Percentiles rank a stretch among this genome's conserved stretches.
Evolutionary conservation across 805 yeast genomes (phyloP).

Genomic region (Komagataella phaffii): DNA sequence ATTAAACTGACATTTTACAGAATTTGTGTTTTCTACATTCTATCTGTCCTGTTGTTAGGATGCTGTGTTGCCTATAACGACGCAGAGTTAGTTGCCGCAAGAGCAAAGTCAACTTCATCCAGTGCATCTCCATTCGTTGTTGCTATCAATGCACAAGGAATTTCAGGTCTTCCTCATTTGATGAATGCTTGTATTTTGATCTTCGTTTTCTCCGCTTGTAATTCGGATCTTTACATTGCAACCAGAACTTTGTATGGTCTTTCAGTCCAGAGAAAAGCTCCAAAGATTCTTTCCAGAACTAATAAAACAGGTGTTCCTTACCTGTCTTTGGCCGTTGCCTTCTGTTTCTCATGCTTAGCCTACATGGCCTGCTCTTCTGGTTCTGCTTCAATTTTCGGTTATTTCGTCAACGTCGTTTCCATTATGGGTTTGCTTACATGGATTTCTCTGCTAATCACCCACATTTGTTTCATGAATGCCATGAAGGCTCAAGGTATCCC

Average conservation of each 20-base stretch:
- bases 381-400: slow-evolving; percentile 44
- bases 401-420: slow-evolving; percentile 67
- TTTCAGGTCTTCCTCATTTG: slow-evolving; percentile 56
- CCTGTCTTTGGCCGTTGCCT: slow-evolving; percentile 36
- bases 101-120: slow-evolving; percentile 37
- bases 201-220: slow-evolving; percentile 72
- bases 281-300: slow-evolving; percentile 49
- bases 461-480: slow-evolving; percentile 52
- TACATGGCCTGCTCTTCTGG: slow-evolving; percentile 53
- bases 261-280: slow-evolving; percentile 65
- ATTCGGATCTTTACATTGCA: slow-evolving; percentile 66
- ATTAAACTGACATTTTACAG: slow-evolving; percentile 40
- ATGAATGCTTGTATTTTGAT: slow-evolving; percentile 68
- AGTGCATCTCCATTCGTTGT: slow-evolving; percentile 78
- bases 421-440: slow-evolving; percentile 67
- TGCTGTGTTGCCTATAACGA: slow-evolving; percentile 43
- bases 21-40: slow-evolving; percentile 37
- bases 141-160: slow-evolving; percentile 58
- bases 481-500: slow-evolving; percentile 53
- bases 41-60: slow-evolving; percentile 39
- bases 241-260: slow-evolving; percentile 65
- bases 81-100: slow-evolving; percentile 27
- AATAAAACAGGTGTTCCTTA: slow-evolving; percentile 62
- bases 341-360: slow-evolving; percentile 48
- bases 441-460: slow-evolving; percentile 58